phyloP scores from a whole-genome alignment of 2,329 filamentous ascomycete genomes.

The Aureobasidium pullulans region DNA sequence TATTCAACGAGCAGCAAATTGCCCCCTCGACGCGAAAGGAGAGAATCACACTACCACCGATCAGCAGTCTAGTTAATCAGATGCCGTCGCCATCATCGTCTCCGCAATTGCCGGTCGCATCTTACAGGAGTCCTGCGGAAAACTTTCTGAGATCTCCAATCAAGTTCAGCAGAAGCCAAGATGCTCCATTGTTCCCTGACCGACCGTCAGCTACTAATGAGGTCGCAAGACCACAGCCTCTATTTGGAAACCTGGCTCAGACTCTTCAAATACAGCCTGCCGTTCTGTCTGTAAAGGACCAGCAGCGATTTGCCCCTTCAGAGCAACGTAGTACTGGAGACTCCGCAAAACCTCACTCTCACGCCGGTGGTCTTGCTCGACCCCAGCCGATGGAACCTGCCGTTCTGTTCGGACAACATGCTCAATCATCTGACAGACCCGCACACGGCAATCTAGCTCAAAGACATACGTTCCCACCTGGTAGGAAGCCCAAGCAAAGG shows the following conservation, averaged over 20 bases:
- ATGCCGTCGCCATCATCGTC: constrained; percentile 11
- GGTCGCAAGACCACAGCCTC: not conserved
- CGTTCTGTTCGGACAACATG: not conserved
- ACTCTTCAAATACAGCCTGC: not conserved
- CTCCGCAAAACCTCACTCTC: not conserved
- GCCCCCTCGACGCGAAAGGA: not conserved
- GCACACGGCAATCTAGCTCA: not conserved
- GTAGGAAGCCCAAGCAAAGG: not conserved
- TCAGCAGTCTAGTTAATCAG: not conserved
- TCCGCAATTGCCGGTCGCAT: not conserved
- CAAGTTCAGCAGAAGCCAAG: not conserved
- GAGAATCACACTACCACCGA: not conserved
- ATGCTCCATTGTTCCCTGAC: not conserved
- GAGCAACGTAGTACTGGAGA: not conserved
- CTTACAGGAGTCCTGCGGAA: not conserved
- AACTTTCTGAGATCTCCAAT: not conserved
- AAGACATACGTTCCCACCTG: not conserved
- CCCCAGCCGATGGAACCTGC: not conserved
- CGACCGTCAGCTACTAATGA: not conserved
- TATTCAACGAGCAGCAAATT: not conserved
- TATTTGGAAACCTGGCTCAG: not conserved
- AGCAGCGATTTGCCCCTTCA: not conserved
- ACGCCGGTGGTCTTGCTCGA: not conserved
- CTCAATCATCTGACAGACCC: not conserved
- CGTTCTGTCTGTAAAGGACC: not conserved